Evolutionary conservation across 2,329 filamentous ascomycete species (phyloP), one percentile per base, ranked within the genome.

Genomic region (Hymenoscyphus occultus): DNA sequence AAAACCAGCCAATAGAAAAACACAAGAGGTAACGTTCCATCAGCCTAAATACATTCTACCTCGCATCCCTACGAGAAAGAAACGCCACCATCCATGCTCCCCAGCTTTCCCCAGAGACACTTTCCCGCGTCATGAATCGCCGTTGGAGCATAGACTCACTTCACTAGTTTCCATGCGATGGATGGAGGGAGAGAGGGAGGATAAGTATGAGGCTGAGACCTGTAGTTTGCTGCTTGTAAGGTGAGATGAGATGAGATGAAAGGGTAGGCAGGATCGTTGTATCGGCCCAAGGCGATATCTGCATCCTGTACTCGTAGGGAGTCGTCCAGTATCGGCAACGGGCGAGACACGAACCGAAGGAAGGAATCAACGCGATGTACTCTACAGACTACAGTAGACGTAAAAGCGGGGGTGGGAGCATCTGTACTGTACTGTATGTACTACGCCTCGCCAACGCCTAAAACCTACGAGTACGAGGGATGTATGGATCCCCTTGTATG

Each of bases 11-110:
- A 62, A 62, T 62, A 6, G 39, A 22, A 39, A 28, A 31, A 16
- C 19, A 40, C 3, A 19, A 1, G 28, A 19, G 54, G 61, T 63
- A 63, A 64, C 62, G 62, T 64, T 64, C 32, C 62, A 60, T 60
- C 54, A 63, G 35, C 56, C 61, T 64, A 56, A 57, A 56, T 51
- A 35, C 28, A 28, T 1, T 28, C 1, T 3, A 28, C 28, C 28
- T 28, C 28, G 28, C 28, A 28, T 28, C 28, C 28, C 28, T 28
- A 28, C 28, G 28, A 28, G 28, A 39, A 7, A 39, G 14, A n/a
- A 13, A 35, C 31, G 56, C 45, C 45, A 48, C 45, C 45, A 16
- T n/a, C 1, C 14, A 35, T n/a, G 14, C 6, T 45, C n/a, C n/a
- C 42, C 42, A 45, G 42, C 5, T 45, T 45, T n/a, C 16, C 42